These are phyloP conservation scores for Hypoxylon sp. DNA, from an alignment of 2,329 filamentous ascomycete genomes.

Conservation along the genomic window DNA sequence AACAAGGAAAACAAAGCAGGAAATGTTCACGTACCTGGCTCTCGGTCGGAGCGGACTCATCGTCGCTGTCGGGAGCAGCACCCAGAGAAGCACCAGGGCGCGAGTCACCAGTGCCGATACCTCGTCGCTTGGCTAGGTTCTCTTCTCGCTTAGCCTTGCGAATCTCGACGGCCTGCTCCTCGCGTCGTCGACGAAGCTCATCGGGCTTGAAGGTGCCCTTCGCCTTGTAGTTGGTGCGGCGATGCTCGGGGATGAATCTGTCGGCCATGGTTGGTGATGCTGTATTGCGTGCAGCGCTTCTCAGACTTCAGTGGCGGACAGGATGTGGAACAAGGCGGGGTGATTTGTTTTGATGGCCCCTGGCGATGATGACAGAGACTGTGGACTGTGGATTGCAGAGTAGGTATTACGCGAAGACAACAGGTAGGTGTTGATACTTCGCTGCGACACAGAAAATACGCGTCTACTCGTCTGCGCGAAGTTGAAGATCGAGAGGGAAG, in stretches of 20 bases:
- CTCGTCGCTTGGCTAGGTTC: slow-evolving; percentile 97
- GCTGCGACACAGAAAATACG: slow-evolving; percentile 5
- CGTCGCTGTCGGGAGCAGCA: slow-evolving; percentile 94
- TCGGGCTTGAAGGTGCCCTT: slow-evolving; percentile 99
- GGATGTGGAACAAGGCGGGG: slow-evolving; percentile 51
- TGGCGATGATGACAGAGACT: slow-evolving; percentile 13
- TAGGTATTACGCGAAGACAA: slow-evolving; percentile 13
- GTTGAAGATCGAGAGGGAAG: slow-evolving; percentile 8
- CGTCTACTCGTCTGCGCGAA: slow-evolving; percentile 17
- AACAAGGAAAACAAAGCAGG: slow-evolving; percentile 31
- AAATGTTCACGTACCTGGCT: slow-evolving; percentile 80
- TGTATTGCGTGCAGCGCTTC: slow-evolving; percentile 18
- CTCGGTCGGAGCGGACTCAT: slow-evolving; percentile 95
- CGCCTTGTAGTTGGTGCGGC: slow-evolving; percentile 99
- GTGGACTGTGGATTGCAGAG: slow-evolving; percentile 18
- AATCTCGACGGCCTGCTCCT: slow-evolving; percentile 99
- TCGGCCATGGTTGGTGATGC: slow-evolving; percentile 84
- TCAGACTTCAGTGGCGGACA: slow-evolving; percentile 40
- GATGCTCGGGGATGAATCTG: slow-evolving; percentile 99
- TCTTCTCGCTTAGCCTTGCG: slow-evolving; percentile 98
- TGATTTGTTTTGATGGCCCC: slow-evolving; percentile 53
- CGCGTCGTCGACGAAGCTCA: slow-evolving; percentile 96
- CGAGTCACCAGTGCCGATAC: slow-evolving; percentile 86
- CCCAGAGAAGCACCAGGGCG: slow-evolving; percentile 86
- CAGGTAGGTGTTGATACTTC: slow-evolving; percentile 9